These are phyloP conservation scores for Oryza rufipogon DNA, from an alignment of 176 grass and related monocot species.

Conservation along the genomic window DNA sequence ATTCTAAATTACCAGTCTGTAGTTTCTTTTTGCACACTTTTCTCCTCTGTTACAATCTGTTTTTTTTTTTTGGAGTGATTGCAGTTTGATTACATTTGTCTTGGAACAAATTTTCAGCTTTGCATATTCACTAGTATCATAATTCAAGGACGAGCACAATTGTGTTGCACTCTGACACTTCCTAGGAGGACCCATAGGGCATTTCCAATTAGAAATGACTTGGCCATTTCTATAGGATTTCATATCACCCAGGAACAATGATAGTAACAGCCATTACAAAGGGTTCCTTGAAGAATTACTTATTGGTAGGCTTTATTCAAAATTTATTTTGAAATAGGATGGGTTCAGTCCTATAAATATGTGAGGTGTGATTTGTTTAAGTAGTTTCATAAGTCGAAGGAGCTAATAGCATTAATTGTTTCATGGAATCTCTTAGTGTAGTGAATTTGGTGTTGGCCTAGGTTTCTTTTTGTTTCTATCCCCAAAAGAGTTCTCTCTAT, in stretches of 20 bases:
- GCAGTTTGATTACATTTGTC: constrained; percentile 18
- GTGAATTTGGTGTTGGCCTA: background rate
- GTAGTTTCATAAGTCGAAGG: too few relatives aligned
- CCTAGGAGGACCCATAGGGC: background rate
- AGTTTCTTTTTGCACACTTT: constrained; percentile 25
- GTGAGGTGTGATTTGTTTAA: too few relatives aligned
- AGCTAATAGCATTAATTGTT: too few relatives aligned
- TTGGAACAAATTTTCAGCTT: constrained; percentile 26
- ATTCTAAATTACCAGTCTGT: constrained; percentile 17
- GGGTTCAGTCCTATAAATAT: too few relatives aligned
- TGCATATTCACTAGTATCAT: constrained; percentile 12
- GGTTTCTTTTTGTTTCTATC: background rate
- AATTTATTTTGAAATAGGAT: too few relatives aligned
- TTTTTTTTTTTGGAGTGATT: constrained; percentile 14
- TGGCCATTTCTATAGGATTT: background rate
- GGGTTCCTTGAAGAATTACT: too few relatives aligned
- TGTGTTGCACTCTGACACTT: constrained; percentile 20
- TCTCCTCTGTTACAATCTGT: constrained; percentile 7
- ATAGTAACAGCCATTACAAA: background rate
- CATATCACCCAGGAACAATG: background rate
- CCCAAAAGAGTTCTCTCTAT: background rate
- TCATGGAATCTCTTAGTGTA: background rate
- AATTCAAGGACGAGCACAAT: constrained; percentile 1
- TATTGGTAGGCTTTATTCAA: too few relatives aligned
- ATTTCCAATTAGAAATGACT: background rate